Conservation (phyloP, 345 rosid genomes). For the Zanthoxylum bungeanum region DNA sequence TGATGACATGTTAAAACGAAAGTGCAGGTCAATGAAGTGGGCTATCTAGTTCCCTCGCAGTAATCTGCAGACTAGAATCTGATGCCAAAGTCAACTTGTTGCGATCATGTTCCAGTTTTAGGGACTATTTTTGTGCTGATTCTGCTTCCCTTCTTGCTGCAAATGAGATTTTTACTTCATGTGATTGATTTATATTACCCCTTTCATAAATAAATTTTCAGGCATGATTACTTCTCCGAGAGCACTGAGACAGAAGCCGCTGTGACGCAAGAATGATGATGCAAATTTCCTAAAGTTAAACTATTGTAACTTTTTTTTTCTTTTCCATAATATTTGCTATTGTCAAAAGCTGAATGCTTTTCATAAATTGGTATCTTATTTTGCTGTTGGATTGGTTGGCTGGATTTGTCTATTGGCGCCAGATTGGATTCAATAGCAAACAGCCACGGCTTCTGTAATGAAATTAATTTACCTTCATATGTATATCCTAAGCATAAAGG, state of each 20-base stretch:
- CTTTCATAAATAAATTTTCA: background rate
- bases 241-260: conserved; percentile 8
- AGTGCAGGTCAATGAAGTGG: background rate
- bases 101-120: background rate
- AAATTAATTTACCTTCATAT: no score
- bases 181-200: background rate
- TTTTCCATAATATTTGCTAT: background rate
- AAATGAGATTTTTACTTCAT: background rate
- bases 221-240: conserved; percentile 15
- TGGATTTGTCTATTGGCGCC: background rate
- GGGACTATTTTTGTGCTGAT: background rate
- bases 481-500: no score
- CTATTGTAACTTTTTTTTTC: background rate
- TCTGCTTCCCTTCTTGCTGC: background rate
- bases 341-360: background rate
- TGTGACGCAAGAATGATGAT: background rate
- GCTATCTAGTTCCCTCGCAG: background rate
- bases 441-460: no score
- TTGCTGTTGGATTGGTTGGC: background rate
- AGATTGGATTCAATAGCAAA: no score
- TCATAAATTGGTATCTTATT: background rate
- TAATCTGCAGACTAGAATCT: background rate
- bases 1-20: background rate
- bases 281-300: background rate
- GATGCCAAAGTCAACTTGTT: background rate